Percentiles rank a stretch among this genome's conserved stretches.
These are phyloP conservation scores for Pseudogymnoascus sp. DNA, from an alignment of 2,329 filamentous ascomycete genomes.

Conservation along the genomic window DNA sequence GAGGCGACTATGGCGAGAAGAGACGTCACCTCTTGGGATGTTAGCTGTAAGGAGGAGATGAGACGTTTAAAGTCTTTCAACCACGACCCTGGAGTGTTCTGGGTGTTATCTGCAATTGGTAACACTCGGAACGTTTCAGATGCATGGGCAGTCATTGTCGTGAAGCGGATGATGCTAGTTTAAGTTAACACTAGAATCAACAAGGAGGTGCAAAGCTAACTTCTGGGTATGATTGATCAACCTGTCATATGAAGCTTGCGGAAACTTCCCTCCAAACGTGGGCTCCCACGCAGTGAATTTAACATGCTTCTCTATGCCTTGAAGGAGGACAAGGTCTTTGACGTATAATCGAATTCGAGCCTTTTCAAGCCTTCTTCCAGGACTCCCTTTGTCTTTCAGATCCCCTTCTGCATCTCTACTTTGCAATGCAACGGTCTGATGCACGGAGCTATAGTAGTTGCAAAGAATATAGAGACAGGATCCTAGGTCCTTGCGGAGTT, in stretches of 20 bases:
- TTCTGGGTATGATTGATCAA: background rate
- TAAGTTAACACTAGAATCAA: no score
- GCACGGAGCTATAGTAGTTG: constrained; percentile 64
- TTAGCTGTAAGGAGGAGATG: no score
- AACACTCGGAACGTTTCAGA: constrained; percentile 39
- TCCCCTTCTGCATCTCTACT: no score
- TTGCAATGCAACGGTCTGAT: constrained; percentile 48
- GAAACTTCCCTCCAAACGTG: constrained; percentile 35
- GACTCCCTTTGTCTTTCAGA: no score
- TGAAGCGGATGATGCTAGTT: constrained; percentile 54
- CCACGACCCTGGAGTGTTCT: no score
- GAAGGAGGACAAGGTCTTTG: constrained; percentile 57
- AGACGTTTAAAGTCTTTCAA: no score
- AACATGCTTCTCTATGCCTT: constrained; percentile 51
- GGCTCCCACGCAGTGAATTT: constrained; percentile 61
- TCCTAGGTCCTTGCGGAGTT: constrained; percentile 58
- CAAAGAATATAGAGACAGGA: constrained; percentile 61
- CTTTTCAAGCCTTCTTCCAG: constrained; percentile 30
- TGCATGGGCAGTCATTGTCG: constrained; percentile 56
- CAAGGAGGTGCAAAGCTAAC: background rate
- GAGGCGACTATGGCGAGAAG: no score
- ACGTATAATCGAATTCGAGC: constrained; percentile 53
- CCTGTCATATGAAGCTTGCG: no score
- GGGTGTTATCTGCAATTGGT: no score
- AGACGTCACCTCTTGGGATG: no score